A percentile compares a stretch with the other conserved stretches of the same genome.
Evolutionary conservation across 2,329 filamentous ascomycete genomes (phyloP).

Genomic region (Aspergillus sp.): DNA sequence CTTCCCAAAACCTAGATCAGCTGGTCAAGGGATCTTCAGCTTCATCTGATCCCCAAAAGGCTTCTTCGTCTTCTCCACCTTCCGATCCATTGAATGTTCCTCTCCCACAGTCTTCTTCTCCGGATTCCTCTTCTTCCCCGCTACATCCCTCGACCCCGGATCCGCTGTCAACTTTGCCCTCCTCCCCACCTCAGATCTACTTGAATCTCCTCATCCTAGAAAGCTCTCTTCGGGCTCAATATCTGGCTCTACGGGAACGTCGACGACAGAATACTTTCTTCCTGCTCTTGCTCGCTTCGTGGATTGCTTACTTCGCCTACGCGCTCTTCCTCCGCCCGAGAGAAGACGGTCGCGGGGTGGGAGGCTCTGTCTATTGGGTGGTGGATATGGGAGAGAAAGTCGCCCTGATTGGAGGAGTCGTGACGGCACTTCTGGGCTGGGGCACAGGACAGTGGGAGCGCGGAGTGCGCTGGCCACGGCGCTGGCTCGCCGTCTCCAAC

Average conservation of each 20-base stretch:
- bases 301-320: constrained; percentile 83
- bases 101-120: constrained; percentile 10
- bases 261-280: constrained; percentile 93
- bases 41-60: constrained; percentile 4
- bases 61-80: constrained; percentile 11
- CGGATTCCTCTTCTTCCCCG: constrained; percentile 38
- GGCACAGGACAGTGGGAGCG: constrained; percentile 95
- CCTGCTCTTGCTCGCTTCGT: constrained; percentile 69
- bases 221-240: constrained; percentile 86
- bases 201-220: constrained; percentile 97
- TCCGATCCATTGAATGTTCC: constrained; percentile 18
- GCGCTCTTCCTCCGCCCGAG: constrained; percentile 91
- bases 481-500: constrained; percentile 87
- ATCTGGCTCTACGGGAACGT: constrained; percentile 81
- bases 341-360: constrained; percentile 86
- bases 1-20: constrained; percentile 68
- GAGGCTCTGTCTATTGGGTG: constrained; percentile 94
- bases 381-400: constrained; percentile 87
- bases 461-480: constrained; percentile 86
- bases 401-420: constrained; percentile 82
- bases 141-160: constrained; percentile 51
- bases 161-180: constrained; percentile 76
- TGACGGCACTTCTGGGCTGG: constrained; percentile 85
- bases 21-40: constrained; percentile 75
- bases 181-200: constrained; percentile 92